phyloP scores from a whole-genome alignment of 768 basidiomycete species.

The Boletus rubescentipes region DNA sequence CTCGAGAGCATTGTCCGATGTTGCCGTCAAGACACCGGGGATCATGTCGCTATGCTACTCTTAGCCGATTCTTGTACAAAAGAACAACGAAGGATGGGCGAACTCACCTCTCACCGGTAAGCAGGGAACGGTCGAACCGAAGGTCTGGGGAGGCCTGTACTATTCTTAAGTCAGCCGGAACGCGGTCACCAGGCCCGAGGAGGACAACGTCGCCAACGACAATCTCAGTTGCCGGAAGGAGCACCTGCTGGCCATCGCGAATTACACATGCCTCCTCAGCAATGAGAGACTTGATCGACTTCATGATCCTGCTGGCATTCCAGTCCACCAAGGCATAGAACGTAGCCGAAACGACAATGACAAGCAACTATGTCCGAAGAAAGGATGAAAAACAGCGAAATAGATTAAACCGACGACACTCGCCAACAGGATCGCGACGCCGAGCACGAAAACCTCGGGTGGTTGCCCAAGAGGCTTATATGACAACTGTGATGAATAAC shows the following conservation, averaged over 20 bases:
- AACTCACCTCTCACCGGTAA: slow-evolving; percentile 46
- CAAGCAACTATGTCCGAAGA: slow-evolving; percentile 31
- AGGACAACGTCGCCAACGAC: slow-evolving; percentile 54
- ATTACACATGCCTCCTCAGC: slow-evolving; percentile 56
- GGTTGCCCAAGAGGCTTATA: slow-evolving; percentile 48
- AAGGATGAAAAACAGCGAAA: slow-evolving; percentile 11
- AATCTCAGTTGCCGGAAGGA: slow-evolving; percentile 51
- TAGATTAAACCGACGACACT: slow-evolving; percentile 15
- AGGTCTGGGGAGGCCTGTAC: slow-evolving; percentile 49
- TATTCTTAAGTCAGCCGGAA: slow-evolving; percentile 59
- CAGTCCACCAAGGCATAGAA: slow-evolving; percentile 53
- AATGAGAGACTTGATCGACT: slow-evolving; percentile 55
- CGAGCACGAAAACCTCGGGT: slow-evolving; percentile 43
- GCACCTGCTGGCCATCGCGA: slow-evolving; percentile 45
- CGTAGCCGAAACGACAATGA: slow-evolving; percentile 39
- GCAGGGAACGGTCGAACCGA: slow-evolving; percentile 48
- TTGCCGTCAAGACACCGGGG: slow-evolving; percentile 42
- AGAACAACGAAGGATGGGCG: not conserved
- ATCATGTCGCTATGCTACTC: slow-evolving; percentile 36
- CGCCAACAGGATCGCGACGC: slow-evolving; percentile 47
- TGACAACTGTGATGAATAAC: slow-evolving; percentile 39
- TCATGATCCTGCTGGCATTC: slow-evolving; percentile 48
- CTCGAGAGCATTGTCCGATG: slow-evolving; percentile 47
- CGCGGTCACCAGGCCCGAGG: slow-evolving; percentile 51
- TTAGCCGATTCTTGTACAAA: not conserved